A percentile compares a stretch with the other conserved stretches of the same genome.
These are phyloP conservation scores for Didymella glomerata DNA, from an alignment of 2,329 filamentous ascomycete genomes.

Conservation along the genomic window DNA sequence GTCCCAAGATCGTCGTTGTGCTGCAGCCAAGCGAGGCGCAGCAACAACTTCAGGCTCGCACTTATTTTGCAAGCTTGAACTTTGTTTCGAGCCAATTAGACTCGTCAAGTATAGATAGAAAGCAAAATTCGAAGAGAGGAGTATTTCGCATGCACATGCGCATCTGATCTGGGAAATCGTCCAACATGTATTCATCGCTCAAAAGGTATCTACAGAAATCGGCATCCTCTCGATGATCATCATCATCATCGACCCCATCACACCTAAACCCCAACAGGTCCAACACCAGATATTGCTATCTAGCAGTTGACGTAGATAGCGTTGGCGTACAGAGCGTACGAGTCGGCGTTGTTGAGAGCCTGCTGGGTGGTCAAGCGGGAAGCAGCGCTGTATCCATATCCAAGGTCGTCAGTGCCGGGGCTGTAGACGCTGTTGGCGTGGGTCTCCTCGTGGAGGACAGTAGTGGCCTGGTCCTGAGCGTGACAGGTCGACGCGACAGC, in stretches of 20 bases:
- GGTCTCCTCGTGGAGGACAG: constrained; percentile 71
- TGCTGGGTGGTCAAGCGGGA: constrained; percentile 57
- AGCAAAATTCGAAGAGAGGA: not conserved
- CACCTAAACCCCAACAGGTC: not conserved
- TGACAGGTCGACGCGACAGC: constrained; percentile 64
- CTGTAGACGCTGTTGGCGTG: constrained; percentile 65
- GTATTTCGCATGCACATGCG: not conserved
- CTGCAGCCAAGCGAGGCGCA: constrained; percentile 19
- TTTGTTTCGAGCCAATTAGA: not conserved
- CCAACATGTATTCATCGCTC: constrained; percentile 10
- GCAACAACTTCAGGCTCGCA: not conserved
- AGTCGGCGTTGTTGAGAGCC: constrained; percentile 72
- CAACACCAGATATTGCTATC: not conserved
- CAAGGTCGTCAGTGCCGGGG: constrained; percentile 65
- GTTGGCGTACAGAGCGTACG: constrained; percentile 64
- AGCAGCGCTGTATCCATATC: constrained; percentile 63
- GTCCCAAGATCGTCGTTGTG: constrained; percentile 6
- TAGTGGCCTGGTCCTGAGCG: constrained; percentile 71
- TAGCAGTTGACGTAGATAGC: constrained; percentile 44
- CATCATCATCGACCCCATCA: not conserved
- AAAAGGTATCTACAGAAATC: constrained; percentile 16
- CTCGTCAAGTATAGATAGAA: not conserved
- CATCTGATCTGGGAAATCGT: not conserved
- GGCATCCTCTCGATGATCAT: not conserved
- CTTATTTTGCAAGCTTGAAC: not conserved